Evolutionary conservation across 1,284 basidiomycete genomes (phyloP), one percentile per base, ranked within the genome.

Genomic region (Puccinia polysora): DNA sequence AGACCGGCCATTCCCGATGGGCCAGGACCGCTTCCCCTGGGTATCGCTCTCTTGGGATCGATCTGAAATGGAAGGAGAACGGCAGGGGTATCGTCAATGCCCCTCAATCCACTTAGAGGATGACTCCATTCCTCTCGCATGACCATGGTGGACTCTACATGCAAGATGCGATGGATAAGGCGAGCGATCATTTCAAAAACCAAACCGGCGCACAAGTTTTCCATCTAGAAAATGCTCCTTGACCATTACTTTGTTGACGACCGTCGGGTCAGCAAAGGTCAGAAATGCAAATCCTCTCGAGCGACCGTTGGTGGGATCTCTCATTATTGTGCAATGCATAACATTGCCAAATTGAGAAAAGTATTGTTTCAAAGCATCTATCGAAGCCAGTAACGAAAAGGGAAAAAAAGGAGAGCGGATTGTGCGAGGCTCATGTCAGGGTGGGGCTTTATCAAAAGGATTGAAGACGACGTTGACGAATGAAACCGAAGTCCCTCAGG

Each of bases 21-120:
- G 7, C 59, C 55, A 6, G 76, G 76, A 30, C 68, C 68, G 38
- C 58, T 70, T 20, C 68, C 68, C 2, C 95, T 86, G 15, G 96
- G 96, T 76, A 99, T 97, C 4, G 96, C 96, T 73, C 95, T 88
- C 82, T 99, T 99, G 12, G 96, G 96, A 79, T 99, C 96, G 80
- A 99, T 99, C 94, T 97, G 80, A n/a, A 23, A 52, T 72, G 6
- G 23, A 69, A 56, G 75, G 53, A 47, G 50, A 28, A 18, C n/a
- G 40, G 28, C 18, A 52, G 10, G 53, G 45, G 28, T 32, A 2
- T 38, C 14, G 20, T 52, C 34, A 36, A 70, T 38, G 65, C 52
- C 63, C 28, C 34, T 38, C 28, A 14, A 25, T 14, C 25, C 25
- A 12, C 45, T 28, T 15, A 10, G 40, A 43, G n/a, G 43, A 2